These are phyloP conservation scores for Colletotrichum orbiculare DNA, from an alignment of 2,329 filamentous ascomycete genomes.

Conservation along the genomic window DNA sequence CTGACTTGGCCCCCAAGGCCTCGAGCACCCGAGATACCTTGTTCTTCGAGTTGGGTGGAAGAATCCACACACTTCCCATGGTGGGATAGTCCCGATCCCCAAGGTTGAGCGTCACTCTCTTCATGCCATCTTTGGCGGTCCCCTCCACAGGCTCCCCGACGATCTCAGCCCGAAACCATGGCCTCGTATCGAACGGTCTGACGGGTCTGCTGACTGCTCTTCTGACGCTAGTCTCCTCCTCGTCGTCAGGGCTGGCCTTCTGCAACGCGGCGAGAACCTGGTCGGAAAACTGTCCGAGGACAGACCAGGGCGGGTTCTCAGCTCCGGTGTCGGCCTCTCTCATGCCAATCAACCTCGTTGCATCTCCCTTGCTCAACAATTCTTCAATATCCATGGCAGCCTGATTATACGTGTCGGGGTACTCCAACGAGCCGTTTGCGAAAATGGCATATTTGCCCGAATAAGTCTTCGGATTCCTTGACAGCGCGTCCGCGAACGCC, in stretches of 20 bases:
- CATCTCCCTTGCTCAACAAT: slow-evolving; percentile 23
- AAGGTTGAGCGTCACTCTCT: slow-evolving; percentile 29
- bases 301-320: slow-evolving; percentile 33
- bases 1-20: slow-evolving; percentile 7
- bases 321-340: slow-evolving; percentile 29
- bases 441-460: slow-evolving; percentile 31
- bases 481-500: slow-evolving; percentile 27
- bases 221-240: neutral
- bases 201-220: slow-evolving; percentile 5
- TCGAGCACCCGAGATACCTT: slow-evolving; percentile 30
- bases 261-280: slow-evolving; percentile 30
- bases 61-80: slow-evolving; percentile 33
- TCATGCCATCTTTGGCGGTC: slow-evolving; percentile 21
- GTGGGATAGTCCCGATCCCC: slow-evolving; percentile 31
- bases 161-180: slow-evolving; percentile 30
- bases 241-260: slow-evolving; percentile 8
- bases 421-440: slow-evolving; percentile 32
- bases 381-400: slow-evolving; percentile 32
- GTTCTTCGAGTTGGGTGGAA: slow-evolving; percentile 29
- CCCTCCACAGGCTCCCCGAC: slow-evolving; percentile 18
- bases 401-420: slow-evolving; percentile 33
- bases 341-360: slow-evolving; percentile 30
- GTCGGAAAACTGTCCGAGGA: slow-evolving; percentile 28
- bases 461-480: slow-evolving; percentile 19
- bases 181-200: slow-evolving; percentile 30